These are phyloP conservation scores for Ophiocytium majus DNA, from an alignment of 352 stramenopile genomes.

Conservation along the genomic window DNA sequence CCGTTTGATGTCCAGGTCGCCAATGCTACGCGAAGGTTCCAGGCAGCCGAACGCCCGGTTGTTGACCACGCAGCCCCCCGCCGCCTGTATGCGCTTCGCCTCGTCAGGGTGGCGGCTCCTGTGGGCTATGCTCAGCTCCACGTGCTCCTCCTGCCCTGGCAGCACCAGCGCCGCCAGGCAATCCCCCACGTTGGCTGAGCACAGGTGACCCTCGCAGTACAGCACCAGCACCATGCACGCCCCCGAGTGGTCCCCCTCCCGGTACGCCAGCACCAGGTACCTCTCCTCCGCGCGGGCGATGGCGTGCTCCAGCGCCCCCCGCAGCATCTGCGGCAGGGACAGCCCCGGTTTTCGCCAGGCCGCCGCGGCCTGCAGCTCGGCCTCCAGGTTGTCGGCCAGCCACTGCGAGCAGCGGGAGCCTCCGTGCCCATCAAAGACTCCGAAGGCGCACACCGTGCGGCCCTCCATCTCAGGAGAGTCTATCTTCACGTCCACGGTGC, in stretches of 20 bases:
- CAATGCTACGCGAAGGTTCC: constrained; percentile 45
- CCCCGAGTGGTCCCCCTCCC: constrained; percentile 28
- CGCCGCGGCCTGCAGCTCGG: neutral
- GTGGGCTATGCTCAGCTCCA: neutral
- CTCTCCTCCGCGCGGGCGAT: constrained; percentile 28
- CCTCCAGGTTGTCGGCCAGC: constrained; percentile 50
- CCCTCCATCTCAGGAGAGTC: neutral
- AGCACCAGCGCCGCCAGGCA: constrained; percentile 48
- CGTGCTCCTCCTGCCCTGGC: neutral
- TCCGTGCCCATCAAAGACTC: constrained; percentile 44
- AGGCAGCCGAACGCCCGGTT: constrained; percentile 39
- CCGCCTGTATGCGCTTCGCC: constrained; percentile 33
- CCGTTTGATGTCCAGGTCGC: constrained; percentile 46
- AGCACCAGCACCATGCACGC: constrained; percentile 42
- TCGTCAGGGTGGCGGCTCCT: constrained; percentile 34
- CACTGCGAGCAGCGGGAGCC: constrained; percentile 38
- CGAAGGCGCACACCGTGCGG: neutral
- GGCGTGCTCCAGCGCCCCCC: constrained; percentile 35
- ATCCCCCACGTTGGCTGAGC: constrained; percentile 48
- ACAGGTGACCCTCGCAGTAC: constrained; percentile 44
- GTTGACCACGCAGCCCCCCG: constrained; percentile 34
- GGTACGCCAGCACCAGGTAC: constrained; percentile 1
- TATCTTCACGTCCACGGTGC: neutral
- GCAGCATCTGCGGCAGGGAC: neutral
- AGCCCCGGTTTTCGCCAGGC: neutral